These are phyloP conservation scores for Tubosaeta sp. DNA, from an alignment of 768 basidiomycete genomes.

Conservation along the genomic window DNA sequence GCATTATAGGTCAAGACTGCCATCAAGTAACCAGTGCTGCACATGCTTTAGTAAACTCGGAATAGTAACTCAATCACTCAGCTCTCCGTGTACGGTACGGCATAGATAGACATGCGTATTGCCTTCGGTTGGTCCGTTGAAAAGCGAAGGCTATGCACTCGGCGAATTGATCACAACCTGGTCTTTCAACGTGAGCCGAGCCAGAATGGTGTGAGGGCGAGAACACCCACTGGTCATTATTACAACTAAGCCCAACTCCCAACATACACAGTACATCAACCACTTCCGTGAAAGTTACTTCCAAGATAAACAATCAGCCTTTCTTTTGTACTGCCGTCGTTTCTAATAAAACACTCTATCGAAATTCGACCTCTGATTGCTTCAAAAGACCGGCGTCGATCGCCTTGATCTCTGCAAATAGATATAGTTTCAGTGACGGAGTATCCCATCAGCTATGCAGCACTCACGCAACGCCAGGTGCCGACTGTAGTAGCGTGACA, in stretches of 20 bases:
- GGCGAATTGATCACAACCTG: no score
- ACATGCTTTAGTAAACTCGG: neutral
- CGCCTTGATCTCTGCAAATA: slow-evolving; percentile 26
- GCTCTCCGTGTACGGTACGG: neutral
- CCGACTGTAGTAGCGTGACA: slow-evolving; percentile 30
- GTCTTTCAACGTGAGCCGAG: no score
- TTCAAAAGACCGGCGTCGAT: slow-evolving; percentile 28
- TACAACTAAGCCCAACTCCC: no score
- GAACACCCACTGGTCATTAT: no score
- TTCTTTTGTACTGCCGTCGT: neutral
- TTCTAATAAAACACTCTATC: neutral
- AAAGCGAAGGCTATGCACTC: no score
- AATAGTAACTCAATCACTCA: neutral
- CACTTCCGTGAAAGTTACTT: no score
- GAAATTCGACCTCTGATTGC: slow-evolving; percentile 17
- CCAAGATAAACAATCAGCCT: no score
- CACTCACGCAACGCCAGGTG: slow-evolving; percentile 30
- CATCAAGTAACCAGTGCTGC: neutral
- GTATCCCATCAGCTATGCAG: neutral
- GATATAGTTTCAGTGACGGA: neutral
- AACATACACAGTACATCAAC: no score
- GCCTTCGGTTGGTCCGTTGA: no score
- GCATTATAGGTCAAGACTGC: no score
- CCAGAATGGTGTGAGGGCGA: no score
- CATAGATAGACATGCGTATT: no score